A percentile compares a stretch with the other conserved stretches of the same genome.
Evolutionary conservation across 768 basidiomycete genomes (phyloP).

Genomic region (Xerocomus spinulosus): DNA sequence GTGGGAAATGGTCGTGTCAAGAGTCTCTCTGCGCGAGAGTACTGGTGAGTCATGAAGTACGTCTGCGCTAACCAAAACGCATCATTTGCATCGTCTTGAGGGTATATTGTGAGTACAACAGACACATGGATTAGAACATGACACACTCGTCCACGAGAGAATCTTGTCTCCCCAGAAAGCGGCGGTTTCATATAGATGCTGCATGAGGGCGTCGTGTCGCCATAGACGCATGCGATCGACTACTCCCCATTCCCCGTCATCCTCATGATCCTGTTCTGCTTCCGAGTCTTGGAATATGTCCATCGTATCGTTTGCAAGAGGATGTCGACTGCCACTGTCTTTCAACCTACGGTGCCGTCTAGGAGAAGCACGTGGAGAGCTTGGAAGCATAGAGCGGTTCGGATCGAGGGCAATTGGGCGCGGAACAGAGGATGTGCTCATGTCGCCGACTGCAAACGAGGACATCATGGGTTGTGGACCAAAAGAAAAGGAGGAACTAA

Average conservation of each 20-base stretch:
- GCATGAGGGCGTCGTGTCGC: conserved; percentile 97
- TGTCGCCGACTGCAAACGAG: conserved; percentile 62
- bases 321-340: conserved; percentile 55
- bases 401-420: conserved; percentile 68
- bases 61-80: conserved; percentile 99
- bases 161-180: conserved; percentile 99
- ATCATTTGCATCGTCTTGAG: conserved; percentile 87
- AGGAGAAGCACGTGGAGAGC: conserved; percentile 71
- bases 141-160: conserved; percentile 89
- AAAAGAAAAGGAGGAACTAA: conserved; percentile 80
- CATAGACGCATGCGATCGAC: conserved; percentile 95
- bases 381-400: conserved; percentile 70
- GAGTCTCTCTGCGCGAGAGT: conserved; percentile 88
- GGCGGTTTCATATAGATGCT: conserved; percentile 95
- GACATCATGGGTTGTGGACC: conserved; percentile 73
- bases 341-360: conserved; percentile 52
- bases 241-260: conserved; percentile 74
- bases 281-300: conserved; percentile 72
- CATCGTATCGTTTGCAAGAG: conserved; percentile 70
- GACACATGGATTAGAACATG: conserved; percentile 17
- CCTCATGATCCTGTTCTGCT: conserved; percentile 56
- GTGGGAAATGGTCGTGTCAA: conserved; percentile 82
- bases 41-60: conserved; percentile 94
- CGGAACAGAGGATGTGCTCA: conserved; percentile 52
- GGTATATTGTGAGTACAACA: conserved; percentile 2